Base-by-base conservation (phyloP, 2,329 filamentous ascomycete genomes). In the Paramyrothecium roridum region DNA sequence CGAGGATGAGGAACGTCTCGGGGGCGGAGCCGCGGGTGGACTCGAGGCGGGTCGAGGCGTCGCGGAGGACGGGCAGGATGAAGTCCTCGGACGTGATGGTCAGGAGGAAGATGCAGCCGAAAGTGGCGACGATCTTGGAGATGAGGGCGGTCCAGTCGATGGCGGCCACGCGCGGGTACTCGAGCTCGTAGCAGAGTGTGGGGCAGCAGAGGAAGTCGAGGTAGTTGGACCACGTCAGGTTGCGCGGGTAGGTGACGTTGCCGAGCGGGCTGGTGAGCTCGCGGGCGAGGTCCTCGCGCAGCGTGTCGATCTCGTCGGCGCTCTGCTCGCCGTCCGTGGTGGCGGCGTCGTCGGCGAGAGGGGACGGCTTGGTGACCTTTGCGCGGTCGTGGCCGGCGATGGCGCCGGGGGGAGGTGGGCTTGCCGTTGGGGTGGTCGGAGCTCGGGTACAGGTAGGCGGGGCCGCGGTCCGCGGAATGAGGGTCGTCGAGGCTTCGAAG, bases 131-230 rank as follows among this genome's bases (percentile, higher is more conserved):
- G 21, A 91, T 85, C 73, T 98, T 98, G 71, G 88, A 90, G 56
- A 90, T 84, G 48, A 98, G 83, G 60, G 92, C 88, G 20, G 85
- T 81, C 87, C 90, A 96, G 63, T 90, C 85, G 56, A 91, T 86
- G n/a, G 78, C 76, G 13, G 81, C 70, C 12, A 84, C 92, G 50
- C 95, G 88, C 2, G 95, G 95, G 70, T 98, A 99, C 70, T 98
- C 93, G 51, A 98, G 81, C 74, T 99, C 95, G 74, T 99, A 99
- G 79, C 95, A 99, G 20, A 99, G 83, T 0, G 95, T 99, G 17
- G 95, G 95, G 67, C 93, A 98, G 67, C 95, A 84, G 12, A 97
- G 77, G 70, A 88, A 98, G 76, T 98, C 95, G 55, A 84, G 62
- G 68, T 90, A 97, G 75, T 98, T 98, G 62, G 76, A 65, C 71